Conservation (phyloP, 2,329 filamentous ascomycete genomes). For the Alternaria triticimaculans region DNA sequence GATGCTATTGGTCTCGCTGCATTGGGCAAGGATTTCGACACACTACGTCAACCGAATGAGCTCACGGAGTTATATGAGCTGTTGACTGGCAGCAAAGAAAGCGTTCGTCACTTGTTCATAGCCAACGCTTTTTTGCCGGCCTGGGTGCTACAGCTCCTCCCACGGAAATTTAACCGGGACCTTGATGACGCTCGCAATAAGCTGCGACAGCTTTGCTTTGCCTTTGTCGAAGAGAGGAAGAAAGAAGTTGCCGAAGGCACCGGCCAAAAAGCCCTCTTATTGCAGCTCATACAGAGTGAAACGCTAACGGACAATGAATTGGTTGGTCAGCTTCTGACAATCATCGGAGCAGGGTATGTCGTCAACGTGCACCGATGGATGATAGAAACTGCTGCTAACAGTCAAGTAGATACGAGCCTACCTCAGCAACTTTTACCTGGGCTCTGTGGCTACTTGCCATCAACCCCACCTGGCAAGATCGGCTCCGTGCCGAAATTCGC, state of each 20-base stretch:
- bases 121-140: neutral
- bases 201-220: neutral
- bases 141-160: neutral
- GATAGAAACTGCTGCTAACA: neutral
- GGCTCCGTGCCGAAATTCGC: neutral
- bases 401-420: neutral
- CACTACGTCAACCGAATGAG: neutral
- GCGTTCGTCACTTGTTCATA: neutral
- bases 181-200: neutral
- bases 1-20: neutral
- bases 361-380: neutral
- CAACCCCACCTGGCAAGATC: neutral
- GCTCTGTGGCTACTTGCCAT: neutral
- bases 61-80: neutral
- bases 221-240: neutral
- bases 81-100: neutral
- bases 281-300: neutral
- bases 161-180: neutral
- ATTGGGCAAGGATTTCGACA: neutral
- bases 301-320: neutral
- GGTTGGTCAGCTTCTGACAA: neutral
- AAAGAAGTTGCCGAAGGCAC: neutral
- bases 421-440: neutral
- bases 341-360: neutral
- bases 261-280: neutral